phyloP scores from a whole-genome alignment of 306 rosid species.

The Gleditsia sinensis region DNA sequence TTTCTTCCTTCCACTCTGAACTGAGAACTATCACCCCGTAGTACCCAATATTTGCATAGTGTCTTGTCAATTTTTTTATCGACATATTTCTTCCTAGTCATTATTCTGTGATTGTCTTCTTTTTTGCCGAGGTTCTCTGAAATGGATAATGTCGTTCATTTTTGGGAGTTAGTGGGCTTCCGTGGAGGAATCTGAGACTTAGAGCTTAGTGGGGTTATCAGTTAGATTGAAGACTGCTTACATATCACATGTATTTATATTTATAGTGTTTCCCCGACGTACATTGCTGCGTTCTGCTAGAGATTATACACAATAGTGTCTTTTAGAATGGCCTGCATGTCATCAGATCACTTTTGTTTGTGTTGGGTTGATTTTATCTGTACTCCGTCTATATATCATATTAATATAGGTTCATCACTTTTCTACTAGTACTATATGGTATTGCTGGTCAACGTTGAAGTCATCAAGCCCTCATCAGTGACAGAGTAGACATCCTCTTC shows the following conservation, averaged over 20 bases:
- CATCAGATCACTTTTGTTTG: neutral
- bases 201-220: constrained; percentile 19
- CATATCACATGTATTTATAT: neutral
- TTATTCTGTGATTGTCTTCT: constrained; percentile 15
- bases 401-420: neutral
- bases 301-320: neutral
- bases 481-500: neutral
- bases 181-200: neutral
- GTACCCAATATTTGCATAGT: neutral
- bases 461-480: neutral
- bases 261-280: neutral
- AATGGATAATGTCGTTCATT: constrained; percentile 2
- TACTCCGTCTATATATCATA: neutral
- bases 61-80: neutral
- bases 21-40: constrained; percentile 5
- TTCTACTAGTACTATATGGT: neutral
- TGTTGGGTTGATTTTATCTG: constrained; percentile 2
- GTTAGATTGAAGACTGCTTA: neutral
- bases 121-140: constrained; percentile 19
- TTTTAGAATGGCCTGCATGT: constrained; percentile 16
- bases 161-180: neutral
- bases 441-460: neutral
- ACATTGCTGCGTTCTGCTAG: constrained; percentile 18
- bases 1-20: neutral
- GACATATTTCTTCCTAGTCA: neutral